A percentile compares a stretch with the other conserved stretches of the same genome.
phyloP scores from a whole-genome alignment of 169 alveolate genomes.

The Amoebophrya sp. region DNA sequence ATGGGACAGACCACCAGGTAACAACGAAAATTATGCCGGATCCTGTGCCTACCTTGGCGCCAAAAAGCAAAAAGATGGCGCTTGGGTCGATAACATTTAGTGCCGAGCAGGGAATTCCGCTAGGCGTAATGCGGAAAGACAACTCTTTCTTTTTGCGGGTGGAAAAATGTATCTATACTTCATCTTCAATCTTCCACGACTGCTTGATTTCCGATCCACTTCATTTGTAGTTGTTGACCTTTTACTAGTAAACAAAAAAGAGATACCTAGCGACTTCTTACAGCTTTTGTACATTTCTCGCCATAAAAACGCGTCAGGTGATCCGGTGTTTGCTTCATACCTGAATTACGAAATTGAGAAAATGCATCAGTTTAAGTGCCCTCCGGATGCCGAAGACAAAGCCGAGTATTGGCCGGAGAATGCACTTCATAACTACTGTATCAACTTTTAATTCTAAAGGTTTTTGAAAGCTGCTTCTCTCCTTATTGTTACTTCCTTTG shows the following conservation, averaged over 20 bases:
- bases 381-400: background rate
- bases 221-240: too few relatives aligned
- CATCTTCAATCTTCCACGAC: too few relatives aligned
- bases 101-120: background rate
- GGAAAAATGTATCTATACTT: too few relatives aligned
- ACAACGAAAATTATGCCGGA: background rate
- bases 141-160: constrained; percentile 7
- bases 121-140: constrained; percentile 1
- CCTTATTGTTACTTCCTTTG: background rate
- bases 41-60: background rate
- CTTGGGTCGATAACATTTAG: background rate
- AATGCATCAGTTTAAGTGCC: background rate
- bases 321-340: too few relatives aligned
- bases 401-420: background rate
- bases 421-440: background rate
- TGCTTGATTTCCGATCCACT: too few relatives aligned
- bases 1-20: background rate
- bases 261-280: too few relatives aligned
- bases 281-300: too few relatives aligned
- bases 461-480: background rate
- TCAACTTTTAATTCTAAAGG: too few relatives aligned
- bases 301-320: too few relatives aligned
- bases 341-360: background rate
- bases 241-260: too few relatives aligned
- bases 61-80: background rate